Conservation (phyloP, 1,139 yeast species). For the Zygoascus sp. region DNA sequence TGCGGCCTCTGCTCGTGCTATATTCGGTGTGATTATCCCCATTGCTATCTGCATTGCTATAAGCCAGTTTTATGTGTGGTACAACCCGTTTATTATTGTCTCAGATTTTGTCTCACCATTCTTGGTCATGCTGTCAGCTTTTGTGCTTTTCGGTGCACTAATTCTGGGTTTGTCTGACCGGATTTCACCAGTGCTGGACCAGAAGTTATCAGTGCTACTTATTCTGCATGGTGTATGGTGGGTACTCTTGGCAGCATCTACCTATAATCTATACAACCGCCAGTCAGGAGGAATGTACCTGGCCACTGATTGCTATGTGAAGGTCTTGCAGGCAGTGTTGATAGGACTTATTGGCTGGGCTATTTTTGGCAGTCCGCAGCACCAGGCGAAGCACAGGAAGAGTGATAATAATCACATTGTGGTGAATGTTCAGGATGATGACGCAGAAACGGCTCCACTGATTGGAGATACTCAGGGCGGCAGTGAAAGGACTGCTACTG, state of each 20-base stretch:
- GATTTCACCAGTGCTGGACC: slow-evolving; percentile 61
- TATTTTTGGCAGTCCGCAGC: slow-evolving; percentile 15
- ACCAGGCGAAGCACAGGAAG: background rate
- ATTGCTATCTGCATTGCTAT: slow-evolving; percentile 38
- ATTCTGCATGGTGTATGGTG: slow-evolving; percentile 56
- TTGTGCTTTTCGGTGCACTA: slow-evolving; percentile 52
- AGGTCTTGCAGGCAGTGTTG: slow-evolving; percentile 49
- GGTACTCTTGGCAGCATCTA: slow-evolving; percentile 48
- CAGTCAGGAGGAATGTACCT: slow-evolving; percentile 59
- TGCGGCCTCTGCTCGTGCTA: slow-evolving; percentile 51
- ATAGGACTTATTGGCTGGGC: slow-evolving; percentile 50
- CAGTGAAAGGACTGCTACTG: too few species aligned
- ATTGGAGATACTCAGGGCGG: slow-evolving; percentile 12
- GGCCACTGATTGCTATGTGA: slow-evolving; percentile 46
- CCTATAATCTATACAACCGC: slow-evolving; percentile 44
- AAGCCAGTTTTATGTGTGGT: slow-evolving; percentile 35
- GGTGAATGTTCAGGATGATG: slow-evolving; percentile 14
- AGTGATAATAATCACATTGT: slow-evolving; percentile 16
- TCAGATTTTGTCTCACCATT: slow-evolving; percentile 51
- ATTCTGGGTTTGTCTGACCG: slow-evolving; percentile 50
- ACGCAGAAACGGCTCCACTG: slow-evolving; percentile 13
- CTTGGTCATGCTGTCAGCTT: slow-evolving; percentile 42
- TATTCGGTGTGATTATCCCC: slow-evolving; percentile 50
- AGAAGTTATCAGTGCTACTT: slow-evolving; percentile 61
- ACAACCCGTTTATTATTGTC: slow-evolving; percentile 58